These are phyloP conservation scores for Pseudovirgaria hyperparasitica DNA, from an alignment of 2,329 filamentous ascomycete species.

Conservation along the genomic window DNA sequence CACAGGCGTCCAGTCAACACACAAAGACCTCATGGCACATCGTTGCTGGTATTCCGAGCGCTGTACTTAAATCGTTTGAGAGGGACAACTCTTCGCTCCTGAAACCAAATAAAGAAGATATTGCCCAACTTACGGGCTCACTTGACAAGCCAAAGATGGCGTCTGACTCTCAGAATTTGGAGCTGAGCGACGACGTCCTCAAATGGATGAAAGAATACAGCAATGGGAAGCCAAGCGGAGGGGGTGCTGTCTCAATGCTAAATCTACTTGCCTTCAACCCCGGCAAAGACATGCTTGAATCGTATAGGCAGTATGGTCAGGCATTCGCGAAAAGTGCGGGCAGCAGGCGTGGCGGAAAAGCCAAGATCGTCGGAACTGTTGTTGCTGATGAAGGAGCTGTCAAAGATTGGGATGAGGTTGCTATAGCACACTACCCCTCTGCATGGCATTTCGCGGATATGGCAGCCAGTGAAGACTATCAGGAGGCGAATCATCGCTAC, in stretches of 20 bases:
- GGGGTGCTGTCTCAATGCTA: constrained; percentile 46
- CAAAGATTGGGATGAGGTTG: constrained; percentile 47
- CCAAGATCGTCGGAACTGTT: constrained; percentile 50
- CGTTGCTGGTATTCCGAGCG: too few relatives aligned
- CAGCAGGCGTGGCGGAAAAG: constrained; percentile 39
- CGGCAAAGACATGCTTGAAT: constrained; percentile 36
- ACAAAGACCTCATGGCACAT: too few relatives aligned
- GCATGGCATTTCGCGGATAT: constrained; percentile 50
- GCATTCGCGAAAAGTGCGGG: constrained; percentile 39
- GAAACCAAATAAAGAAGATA: too few relatives aligned
- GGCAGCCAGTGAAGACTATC: constrained; percentile 44
- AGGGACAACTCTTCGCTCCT: too few relatives aligned
- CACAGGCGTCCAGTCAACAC: too few relatives aligned
- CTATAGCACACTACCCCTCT: constrained; percentile 51
- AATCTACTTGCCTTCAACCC: constrained; percentile 47
- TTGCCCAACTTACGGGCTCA: too few relatives aligned
- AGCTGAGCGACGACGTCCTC: constrained; percentile 39
- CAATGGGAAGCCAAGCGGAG: constrained; percentile 11
- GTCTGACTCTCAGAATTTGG: constrained; percentile 36
- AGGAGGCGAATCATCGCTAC: constrained; percentile 41
- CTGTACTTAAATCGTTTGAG: too few relatives aligned
- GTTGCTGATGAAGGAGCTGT: constrained; percentile 16
- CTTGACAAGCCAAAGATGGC: constrained; percentile 18
- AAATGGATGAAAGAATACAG: constrained; percentile 35
- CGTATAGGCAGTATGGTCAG: constrained; percentile 46